Conservation (phyloP, 352 stramenopile genomes). For the Pythium insidiosum region DNA sequence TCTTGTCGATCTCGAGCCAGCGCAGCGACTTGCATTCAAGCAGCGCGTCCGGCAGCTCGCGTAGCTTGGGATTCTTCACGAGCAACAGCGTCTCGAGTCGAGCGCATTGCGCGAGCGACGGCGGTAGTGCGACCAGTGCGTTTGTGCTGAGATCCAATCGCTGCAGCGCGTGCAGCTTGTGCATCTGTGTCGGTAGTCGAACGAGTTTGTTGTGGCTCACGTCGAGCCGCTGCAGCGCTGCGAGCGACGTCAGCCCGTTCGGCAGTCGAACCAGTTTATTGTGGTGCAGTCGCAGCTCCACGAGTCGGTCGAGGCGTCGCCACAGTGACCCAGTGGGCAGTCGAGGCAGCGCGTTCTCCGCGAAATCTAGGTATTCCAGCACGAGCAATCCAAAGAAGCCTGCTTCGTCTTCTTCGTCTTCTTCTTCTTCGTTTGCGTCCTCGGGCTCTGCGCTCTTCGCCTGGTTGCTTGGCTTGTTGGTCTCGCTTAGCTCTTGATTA, state of each 20-base stretch:
- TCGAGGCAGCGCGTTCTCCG: conserved; percentile 24
- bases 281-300: conserved; percentile 32
- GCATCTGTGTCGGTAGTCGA: conserved; percentile 16
- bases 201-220: conserved; percentile 33
- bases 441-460: conserved; percentile 5
- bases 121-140: conserved; percentile 19
- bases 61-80: conserved; percentile 25
- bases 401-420: neutral
- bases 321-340: conserved; percentile 25
- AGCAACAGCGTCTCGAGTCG: conserved; percentile 23
- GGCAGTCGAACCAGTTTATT: conserved; percentile 35
- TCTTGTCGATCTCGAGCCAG: conserved; percentile 38
- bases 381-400: conserved; percentile 16
- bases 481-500: too few species aligned
- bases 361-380: conserved; percentile 38
- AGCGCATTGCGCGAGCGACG: conserved; percentile 19
- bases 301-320: conserved; percentile 14
- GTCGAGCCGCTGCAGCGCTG: conserved; percentile 28
- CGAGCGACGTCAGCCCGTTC: conserved; percentile 10
- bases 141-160: conserved; percentile 31
- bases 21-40: conserved; percentile 15
- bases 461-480: neutral
- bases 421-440: conserved; percentile 7
- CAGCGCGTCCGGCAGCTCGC: conserved; percentile 18
- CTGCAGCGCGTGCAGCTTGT: conserved; percentile 11